Conservation (phyloP, 495 filamentous ascomycete genomes). For the Lophium mytilinum region DNA sequence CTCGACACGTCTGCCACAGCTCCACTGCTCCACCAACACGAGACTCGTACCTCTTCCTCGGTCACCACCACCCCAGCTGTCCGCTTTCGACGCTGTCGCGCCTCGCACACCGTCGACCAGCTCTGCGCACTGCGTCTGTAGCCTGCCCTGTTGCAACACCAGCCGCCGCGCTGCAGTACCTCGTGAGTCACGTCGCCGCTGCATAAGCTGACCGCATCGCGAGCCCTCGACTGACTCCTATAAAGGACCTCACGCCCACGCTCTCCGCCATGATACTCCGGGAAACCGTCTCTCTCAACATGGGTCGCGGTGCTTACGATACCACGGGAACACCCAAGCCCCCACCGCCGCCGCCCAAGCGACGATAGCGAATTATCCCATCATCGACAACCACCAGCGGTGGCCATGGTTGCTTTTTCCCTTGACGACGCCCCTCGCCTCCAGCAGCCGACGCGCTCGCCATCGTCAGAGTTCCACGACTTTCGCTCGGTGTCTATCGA, state of each 20-base stretch:
- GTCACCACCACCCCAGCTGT: neutral
- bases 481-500: constrained; percentile 6
- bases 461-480: neutral
- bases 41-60: neutral
- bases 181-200: neutral
- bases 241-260: constrained; percentile 8
- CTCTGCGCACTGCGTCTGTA: neutral
- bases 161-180: neutral
- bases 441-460: neutral
- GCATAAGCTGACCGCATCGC: neutral
- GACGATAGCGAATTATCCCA: constrained; percentile 14
- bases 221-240: constrained; percentile 11
- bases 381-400: constrained; percentile 2
- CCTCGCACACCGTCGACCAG: neutral
- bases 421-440: neutral
- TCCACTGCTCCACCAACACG: constrained; percentile 5
- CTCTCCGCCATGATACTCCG: constrained; percentile 26
- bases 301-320: constrained; percentile 33
- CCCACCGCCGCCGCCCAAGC: constrained; percentile 26
- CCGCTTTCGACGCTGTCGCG: constrained; percentile 8
- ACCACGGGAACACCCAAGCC: constrained; percentile 31
- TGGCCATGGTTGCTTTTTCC: constrained; percentile 8
- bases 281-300: constrained; percentile 23
- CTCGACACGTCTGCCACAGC: neutral
- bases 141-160: neutral